A percentile compares a stretch with the other conserved stretches of the same genome.
These are phyloP conservation scores for Tulasnella sp. DNA, from an alignment of 768 basidiomycete species.

Conservation along the genomic window DNA sequence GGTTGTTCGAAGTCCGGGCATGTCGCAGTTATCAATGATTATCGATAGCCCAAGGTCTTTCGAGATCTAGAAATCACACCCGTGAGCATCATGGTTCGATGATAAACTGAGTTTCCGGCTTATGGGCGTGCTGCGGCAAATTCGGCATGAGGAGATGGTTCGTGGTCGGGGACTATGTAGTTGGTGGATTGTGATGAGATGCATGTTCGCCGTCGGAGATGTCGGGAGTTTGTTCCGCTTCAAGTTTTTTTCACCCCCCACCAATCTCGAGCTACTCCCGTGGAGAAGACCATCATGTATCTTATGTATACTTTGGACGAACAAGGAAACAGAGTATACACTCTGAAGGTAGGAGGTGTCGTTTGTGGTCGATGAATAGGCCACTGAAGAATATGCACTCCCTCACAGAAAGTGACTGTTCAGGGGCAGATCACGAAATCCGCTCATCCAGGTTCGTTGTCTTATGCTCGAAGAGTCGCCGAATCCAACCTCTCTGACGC, in stretches of 20 bases:
- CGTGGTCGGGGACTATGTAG: no score
- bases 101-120: no score
- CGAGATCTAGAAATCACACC: no score
- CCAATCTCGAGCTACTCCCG: neutral
- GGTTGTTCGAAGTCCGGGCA: no score
- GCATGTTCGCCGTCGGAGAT: neutral
- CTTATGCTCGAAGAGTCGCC: neutral
- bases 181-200: neutral
- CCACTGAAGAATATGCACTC: neutral
- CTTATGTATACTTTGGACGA: conserved; percentile 89
- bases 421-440: conserved; percentile 85
- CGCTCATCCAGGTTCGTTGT: conserved; percentile 83
- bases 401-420: conserved; percentile 73
- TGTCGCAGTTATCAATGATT: no score
- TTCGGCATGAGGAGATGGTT: no score
- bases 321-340: conserved; percentile 78
- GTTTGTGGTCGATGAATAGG: neutral
- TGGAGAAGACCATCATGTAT: conserved; percentile 61
- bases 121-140: no score
- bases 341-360: conserved; percentile 66
- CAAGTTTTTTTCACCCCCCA: neutral
- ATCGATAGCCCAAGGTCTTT: no score
- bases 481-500: neutral
- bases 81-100: no score
- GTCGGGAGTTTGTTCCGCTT: neutral